phyloP scores from a whole-genome alignment of 148 eudicot genomes.

The Talinum fruticosum region DNA sequence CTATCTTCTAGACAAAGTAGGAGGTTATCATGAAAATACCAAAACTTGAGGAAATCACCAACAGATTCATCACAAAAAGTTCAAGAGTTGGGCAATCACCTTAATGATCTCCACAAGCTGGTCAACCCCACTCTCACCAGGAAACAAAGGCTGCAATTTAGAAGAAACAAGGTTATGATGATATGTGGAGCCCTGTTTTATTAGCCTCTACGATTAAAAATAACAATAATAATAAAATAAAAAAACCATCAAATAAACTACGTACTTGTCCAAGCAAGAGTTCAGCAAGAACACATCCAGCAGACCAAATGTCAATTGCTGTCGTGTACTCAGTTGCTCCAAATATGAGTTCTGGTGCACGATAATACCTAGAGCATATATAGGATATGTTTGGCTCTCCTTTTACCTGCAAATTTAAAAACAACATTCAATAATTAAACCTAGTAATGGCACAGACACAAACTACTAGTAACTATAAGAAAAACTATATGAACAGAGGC shows the following conservation, averaged over 20 bases:
- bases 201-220: neutral
- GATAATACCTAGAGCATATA: slow-evolving; percentile 87
- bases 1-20: neutral
- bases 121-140: slow-evolving; percentile 70
- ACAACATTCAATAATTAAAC: neutral
- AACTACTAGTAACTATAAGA: slow-evolving; percentile 1
- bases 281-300: slow-evolving; percentile 89
- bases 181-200: neutral
- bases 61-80: neutral
- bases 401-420: slow-evolving; percentile 52
- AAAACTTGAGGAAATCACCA: neutral
- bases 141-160: slow-evolving; percentile 55
- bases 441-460: neutral
- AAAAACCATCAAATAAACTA: neutral
- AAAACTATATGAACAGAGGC: neutral
- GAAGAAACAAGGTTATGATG: neutral
- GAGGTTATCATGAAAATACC: neutral
- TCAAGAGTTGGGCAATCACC: slow-evolving; percentile 26
- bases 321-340: slow-evolving; percentile 93
- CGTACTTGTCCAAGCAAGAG: slow-evolving; percentile 78
- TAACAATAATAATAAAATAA: no score
- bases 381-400: slow-evolving; percentile 94
- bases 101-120: slow-evolving; percentile 76
- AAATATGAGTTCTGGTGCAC: slow-evolving; percentile 89
- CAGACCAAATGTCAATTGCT: slow-evolving; percentile 94